phyloP scores from a whole-genome alignment of 371 early-diverging fungal genomes.

The Entomophthora muscae region DNA sequence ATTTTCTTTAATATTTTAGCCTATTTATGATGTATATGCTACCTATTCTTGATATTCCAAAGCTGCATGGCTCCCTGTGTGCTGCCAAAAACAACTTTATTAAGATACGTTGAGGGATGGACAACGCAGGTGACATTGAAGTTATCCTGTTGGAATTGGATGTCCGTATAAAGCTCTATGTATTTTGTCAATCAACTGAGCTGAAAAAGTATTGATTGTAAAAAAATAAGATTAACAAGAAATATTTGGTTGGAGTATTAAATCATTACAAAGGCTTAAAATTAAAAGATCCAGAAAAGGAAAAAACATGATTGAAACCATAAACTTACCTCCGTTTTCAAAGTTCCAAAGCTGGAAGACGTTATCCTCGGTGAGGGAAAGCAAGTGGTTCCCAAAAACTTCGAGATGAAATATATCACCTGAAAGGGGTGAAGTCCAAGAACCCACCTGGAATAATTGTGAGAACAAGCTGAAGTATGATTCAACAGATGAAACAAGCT shows the following conservation, averaged over 20 bases:
- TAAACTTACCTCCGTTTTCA: slow-evolving; percentile 35
- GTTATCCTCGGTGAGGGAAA: slow-evolving; percentile 68
- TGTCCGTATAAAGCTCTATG: slow-evolving; percentile 47
- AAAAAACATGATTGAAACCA: too few relatives aligned
- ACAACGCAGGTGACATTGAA: slow-evolving; percentile 58
- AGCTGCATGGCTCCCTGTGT: slow-evolving; percentile 75
- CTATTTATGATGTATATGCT: slow-evolving; percentile 12
- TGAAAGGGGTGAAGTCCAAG: neutral
- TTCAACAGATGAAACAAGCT: neutral
- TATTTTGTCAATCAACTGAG: too few relatives aligned
- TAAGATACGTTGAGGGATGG: slow-evolving; percentile 91
- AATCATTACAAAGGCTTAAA: neutral
- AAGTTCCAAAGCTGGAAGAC: slow-evolving; percentile 57
- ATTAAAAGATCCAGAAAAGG: neutral
- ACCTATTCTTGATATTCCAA: slow-evolving; percentile 70
- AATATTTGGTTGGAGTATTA: neutral
- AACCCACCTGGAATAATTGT: neutral
- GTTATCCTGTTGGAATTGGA: slow-evolving; percentile 44
- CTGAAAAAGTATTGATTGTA: too few relatives aligned
- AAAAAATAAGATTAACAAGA: too few relatives aligned
- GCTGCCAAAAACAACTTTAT: slow-evolving; percentile 80
- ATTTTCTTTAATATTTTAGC: slow-evolving; percentile 22
- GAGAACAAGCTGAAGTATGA: neutral
- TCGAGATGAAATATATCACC: slow-evolving; percentile 25
- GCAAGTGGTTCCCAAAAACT: slow-evolving; percentile 55